A percentile compares a stretch with the other conserved stretches of the same genome.
Conservation (phyloP, 257 asterid species). For the Lycium ferocissimum region DNA sequence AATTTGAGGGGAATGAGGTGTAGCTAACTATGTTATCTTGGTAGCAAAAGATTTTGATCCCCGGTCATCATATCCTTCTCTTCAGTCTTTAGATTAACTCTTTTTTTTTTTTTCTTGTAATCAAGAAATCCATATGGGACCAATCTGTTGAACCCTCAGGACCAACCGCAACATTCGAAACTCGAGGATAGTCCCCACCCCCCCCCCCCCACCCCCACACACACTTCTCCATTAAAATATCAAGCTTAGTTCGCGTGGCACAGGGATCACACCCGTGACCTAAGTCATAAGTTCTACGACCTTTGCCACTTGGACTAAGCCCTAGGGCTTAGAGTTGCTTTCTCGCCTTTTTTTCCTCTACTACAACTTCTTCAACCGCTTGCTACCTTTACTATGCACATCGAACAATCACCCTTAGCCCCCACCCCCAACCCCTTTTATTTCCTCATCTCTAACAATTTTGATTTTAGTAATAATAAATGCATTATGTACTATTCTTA, state of each 20-base stretch:
- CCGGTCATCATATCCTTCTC: neutral
- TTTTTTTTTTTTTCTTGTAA: neutral
- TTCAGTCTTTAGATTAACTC: neutral
- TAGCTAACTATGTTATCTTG: neutral
- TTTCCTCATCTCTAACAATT: conserved; percentile 17
- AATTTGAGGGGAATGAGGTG: neutral
- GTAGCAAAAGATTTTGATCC: neutral
- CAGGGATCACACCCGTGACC: neutral
- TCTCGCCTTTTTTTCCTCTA: neutral
- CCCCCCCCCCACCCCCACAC: too few relatives aligned
- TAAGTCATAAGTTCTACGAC: neutral
- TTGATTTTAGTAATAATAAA: neutral
- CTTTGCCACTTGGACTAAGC: neutral
- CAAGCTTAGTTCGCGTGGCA: neutral
- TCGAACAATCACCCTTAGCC: too few relatives aligned
- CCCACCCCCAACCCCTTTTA: neutral
- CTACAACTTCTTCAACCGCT: neutral
- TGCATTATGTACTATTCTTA: neutral
- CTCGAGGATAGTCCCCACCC: too few relatives aligned
- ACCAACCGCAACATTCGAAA: neutral
- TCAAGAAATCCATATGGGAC: neutral
- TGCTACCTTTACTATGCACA: conserved; percentile 20
- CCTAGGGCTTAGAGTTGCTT: neutral
- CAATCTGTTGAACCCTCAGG: neutral
- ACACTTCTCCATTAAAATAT: neutral